Percentiles rank a stretch among this genome's conserved stretches.
phyloP scores from a whole-genome alignment of 2,329 filamentous ascomycete species.

The Cercospora sojina region DNA sequence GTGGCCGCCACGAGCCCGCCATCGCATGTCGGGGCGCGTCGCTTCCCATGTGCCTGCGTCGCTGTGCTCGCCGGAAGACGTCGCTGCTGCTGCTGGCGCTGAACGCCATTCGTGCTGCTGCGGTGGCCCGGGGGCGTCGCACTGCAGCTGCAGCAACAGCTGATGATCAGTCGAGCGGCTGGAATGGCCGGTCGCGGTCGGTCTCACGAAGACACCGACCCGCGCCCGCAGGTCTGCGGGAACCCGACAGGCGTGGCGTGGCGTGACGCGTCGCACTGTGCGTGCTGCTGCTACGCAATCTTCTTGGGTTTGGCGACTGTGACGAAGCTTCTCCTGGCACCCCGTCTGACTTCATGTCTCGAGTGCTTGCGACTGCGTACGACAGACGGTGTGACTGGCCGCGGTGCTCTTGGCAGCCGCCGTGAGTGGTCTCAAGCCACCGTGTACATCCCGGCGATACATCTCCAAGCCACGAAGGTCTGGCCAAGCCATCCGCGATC shows the following conservation, averaged over 20 bases:
- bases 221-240: not conserved
- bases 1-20: not conserved
- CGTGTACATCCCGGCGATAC: not conserved
- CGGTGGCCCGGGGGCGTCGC: not conserved
- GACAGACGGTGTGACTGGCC: not conserved
- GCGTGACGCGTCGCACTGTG: not conserved
- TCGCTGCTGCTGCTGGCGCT: not conserved
- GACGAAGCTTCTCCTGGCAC: not conserved
- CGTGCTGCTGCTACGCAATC: not conserved
- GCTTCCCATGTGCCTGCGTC: not conserved
- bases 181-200: not conserved
- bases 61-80: not conserved
- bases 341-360: not conserved
- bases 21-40: not conserved
- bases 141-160: not conserved
- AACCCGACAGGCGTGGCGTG: not conserved
- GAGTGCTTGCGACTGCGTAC: not conserved
- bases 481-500: not conserved
- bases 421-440: not conserved
- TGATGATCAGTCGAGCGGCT: not conserved
- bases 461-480: not conserved
- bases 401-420: not conserved
- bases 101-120: not conserved
- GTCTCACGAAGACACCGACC: not conserved
- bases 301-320: not conserved